Evolutionary conservation across 495 filamentous ascomycete species (phyloP).

Genomic region (Neurospora tetrasperma): DNA sequence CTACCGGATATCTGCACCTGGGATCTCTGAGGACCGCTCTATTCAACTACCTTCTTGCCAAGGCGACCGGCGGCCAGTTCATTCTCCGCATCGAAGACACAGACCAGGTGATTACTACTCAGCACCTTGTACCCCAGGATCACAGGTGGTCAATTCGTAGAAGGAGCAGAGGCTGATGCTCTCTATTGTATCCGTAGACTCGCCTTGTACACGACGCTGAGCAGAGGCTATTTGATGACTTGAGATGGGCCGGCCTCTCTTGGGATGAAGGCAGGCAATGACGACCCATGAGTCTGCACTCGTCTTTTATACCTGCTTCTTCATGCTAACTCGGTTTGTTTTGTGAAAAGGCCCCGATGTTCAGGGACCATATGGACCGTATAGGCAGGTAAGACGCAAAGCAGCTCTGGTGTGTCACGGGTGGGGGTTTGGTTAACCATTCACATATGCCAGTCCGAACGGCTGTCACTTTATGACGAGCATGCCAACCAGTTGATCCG

Average conservation of each 20-base stretch:
- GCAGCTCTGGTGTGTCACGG: neutral
- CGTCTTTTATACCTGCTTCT: neutral
- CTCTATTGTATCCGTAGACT: conserved; percentile 9
- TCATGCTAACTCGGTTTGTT: neutral
- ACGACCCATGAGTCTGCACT: conserved; percentile 13
- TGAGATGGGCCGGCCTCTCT: conserved; percentile 78
- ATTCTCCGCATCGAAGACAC: conserved; percentile 90
- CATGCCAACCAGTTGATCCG: conserved; percentile 62
- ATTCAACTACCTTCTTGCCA: conserved; percentile 85
- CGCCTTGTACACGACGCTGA: conserved; percentile 62
- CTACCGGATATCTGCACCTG: conserved; percentile 87
- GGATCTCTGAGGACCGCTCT: conserved; percentile 85
- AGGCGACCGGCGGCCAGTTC: conserved; percentile 84
- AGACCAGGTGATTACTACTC: conserved; percentile 55
- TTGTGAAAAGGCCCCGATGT: conserved; percentile 56
- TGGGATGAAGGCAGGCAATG: conserved; percentile 73
- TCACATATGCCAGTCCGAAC: conserved; percentile 53
- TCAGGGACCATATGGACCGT: conserved; percentile 72
- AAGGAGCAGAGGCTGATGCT: conserved; percentile 8
- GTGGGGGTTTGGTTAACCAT: neutral
- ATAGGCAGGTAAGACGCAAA: conserved; percentile 57
- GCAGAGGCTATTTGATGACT: conserved; percentile 59
- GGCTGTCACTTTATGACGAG: conserved; percentile 59
- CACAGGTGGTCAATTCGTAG: neutral
- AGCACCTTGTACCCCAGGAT: neutral